These are phyloP conservation scores for Yueomyces sinensis DNA, from an alignment of 805 yeast genomes.

Conservation along the genomic window DNA sequence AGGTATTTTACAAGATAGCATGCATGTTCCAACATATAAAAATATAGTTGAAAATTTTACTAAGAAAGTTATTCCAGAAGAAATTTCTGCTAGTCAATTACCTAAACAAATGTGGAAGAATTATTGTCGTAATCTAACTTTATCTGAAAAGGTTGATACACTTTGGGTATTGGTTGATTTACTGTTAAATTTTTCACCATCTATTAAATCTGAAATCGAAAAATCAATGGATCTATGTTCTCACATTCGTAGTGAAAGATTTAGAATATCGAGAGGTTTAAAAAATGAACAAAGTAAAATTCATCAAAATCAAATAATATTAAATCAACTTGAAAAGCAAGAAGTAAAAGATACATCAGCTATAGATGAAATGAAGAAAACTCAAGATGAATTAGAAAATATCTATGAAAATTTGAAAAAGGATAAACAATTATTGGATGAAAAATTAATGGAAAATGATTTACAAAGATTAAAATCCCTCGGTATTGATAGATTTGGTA, in stretches of 20 bases:
- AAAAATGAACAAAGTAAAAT: constrained; percentile 13
- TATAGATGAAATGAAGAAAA: constrained; percentile 3
- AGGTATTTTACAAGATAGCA: constrained; percentile 43
- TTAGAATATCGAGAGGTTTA: constrained; percentile 16
- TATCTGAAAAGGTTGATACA: constrained; percentile 41
- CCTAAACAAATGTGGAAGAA: constrained; percentile 31
- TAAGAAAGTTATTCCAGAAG: constrained; percentile 35
- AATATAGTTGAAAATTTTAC: constrained; percentile 36
- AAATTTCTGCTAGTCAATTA: constrained; percentile 14
- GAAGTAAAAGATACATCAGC: constrained; percentile 8
- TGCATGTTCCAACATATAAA: constrained; percentile 18
- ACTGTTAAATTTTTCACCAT: constrained; percentile 25
- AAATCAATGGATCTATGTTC: constrained; percentile 21
- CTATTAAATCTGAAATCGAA: constrained; percentile 21
- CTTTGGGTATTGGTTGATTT: constrained; percentile 54
- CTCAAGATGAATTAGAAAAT: constrained; percentile 6
- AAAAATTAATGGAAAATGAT: constrained; percentile 53
- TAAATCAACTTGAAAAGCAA: constrained; percentile 1
- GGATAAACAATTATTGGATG: constrained; percentile 43
- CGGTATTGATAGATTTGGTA: constrained; percentile 74
- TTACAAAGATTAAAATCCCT: constrained; percentile 61
- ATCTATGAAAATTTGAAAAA: constrained; percentile 22
- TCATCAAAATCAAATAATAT: constrained; percentile 1
- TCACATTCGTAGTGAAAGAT: constrained; percentile 23
- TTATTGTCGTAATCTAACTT: constrained; percentile 40